Conservation (phyloP, 2,329 filamentous ascomycete species). For the Aspergillus jensenii region DNA sequence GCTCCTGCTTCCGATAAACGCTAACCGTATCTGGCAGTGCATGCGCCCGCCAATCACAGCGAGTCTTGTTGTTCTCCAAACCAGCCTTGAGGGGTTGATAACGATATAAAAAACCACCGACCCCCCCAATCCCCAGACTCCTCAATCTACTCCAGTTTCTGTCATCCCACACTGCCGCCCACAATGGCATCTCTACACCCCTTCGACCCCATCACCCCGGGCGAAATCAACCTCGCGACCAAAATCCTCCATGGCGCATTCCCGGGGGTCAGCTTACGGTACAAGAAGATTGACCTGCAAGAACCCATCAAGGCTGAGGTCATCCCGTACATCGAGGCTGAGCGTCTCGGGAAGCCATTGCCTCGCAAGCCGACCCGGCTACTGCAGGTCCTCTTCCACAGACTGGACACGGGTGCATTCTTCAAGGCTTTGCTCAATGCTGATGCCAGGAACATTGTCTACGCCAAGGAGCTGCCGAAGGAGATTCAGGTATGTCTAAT, state of each 20-base stretch:
- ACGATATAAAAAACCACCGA: not conserved
- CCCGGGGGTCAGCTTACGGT: conserved; percentile 41
- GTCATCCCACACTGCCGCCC: not conserved
- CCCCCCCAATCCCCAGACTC: not conserved
- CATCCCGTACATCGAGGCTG: conserved; percentile 63
- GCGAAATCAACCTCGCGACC: conserved; percentile 41
- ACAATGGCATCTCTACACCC: conserved; percentile 30
- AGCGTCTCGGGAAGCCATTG: conserved; percentile 53
- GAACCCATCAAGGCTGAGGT: conserved; percentile 63
- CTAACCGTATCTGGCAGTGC: too few species aligned
- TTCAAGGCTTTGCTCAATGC: conserved; percentile 42
- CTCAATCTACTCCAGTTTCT: not conserved
- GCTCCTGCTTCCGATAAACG: too few species aligned
- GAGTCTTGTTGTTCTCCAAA: too few species aligned
- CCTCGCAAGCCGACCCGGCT: conserved; percentile 52
- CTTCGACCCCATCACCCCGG: conserved; percentile 42
- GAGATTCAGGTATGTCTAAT: conserved; percentile 42
- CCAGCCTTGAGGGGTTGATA: not conserved
- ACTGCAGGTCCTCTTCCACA: conserved; percentile 53
- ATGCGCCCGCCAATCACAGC: too few species aligned
- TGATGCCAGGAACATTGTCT: conserved; percentile 36
- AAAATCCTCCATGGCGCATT: conserved; percentile 39
- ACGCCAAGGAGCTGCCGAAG: conserved; percentile 47
- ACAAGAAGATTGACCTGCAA: conserved; percentile 67
- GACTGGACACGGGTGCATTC: conserved; percentile 44